Evolutionary conservation across 371 early-diverging fungal genomes (phyloP).

Genomic region (Rhizomucor miehei): DNA sequence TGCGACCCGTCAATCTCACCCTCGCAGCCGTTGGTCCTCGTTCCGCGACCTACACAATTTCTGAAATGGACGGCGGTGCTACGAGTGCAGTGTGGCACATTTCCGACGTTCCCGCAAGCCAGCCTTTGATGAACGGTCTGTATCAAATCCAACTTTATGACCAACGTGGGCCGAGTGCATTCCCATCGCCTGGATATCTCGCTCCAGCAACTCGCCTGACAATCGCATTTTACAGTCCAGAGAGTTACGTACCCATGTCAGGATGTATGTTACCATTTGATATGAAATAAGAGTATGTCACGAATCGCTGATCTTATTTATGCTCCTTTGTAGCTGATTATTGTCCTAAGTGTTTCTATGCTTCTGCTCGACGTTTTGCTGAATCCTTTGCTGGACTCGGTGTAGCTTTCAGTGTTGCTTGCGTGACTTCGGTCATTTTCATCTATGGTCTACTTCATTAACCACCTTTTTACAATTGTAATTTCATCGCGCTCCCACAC

Average conservation of each 20-base stretch:
- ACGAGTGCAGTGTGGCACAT: conserved; percentile 47
- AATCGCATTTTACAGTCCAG: conserved; percentile 40
- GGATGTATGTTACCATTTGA: not conserved
- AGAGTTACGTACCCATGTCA: conserved; percentile 19
- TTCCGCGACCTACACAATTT: conserved; percentile 37
- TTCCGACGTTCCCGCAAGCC: conserved; percentile 28
- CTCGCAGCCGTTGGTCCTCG: conserved; percentile 41
- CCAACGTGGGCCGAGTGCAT: conserved; percentile 42
- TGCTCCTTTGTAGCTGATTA: conserved; percentile 21
- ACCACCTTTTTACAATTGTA: not conserved
- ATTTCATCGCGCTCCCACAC: not conserved
- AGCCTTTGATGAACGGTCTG: conserved; percentile 41
- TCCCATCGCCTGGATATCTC: conserved; percentile 37
- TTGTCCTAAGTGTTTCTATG: conserved; percentile 46
- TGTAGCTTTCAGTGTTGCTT: conserved; percentile 35
- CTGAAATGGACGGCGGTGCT: conserved; percentile 27
- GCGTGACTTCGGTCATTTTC: conserved; percentile 32
- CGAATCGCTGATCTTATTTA: not conserved
- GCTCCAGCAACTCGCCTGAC: conserved; percentile 30
- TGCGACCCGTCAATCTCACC: conserved; percentile 37
- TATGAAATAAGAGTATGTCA: not conserved
- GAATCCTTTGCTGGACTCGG: conserved; percentile 25
- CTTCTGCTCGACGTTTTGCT: conserved; percentile 21
- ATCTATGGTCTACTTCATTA: conserved; percentile 27
- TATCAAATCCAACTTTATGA: conserved; percentile 46